Percentiles rank a stretch among this genome's conserved stretches.
These are phyloP conservation scores for Pythium rishiriense DNA, from an alignment of 352 stramenopile genomes.

Conservation along the genomic window DNA sequence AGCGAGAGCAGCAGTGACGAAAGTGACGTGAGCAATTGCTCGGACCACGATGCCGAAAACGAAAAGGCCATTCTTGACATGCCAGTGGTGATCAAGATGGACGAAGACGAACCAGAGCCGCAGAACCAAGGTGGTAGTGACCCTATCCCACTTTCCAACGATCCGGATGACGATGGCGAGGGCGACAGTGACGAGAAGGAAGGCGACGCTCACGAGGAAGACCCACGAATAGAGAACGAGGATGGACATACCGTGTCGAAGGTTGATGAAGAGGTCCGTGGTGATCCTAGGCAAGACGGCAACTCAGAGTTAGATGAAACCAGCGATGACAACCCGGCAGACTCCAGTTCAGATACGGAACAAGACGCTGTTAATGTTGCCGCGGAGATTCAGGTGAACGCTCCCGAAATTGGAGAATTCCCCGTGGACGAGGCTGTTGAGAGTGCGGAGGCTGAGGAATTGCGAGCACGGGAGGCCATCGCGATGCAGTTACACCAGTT, in stretches of 20 bases:
- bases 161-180: neutral
- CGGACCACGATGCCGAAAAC: constrained; percentile 52
- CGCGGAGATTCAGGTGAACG: neutral
- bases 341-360: neutral
- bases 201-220: neutral
- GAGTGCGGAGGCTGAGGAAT: neutral
- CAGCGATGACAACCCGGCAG: neutral
- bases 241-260: neutral
- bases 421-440: neutral
- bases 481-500: constrained; percentile 39
- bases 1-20: constrained; percentile 41
- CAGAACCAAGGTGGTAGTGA: neutral
- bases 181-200: neutral
- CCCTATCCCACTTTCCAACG: neutral
- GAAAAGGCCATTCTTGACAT: constrained; percentile 59
- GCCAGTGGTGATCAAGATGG: constrained; percentile 25
- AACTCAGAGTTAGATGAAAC: neutral
- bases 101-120: neutral
- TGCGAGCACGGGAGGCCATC: constrained; percentile 27
- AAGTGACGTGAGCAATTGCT: constrained; percentile 75
- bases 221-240: constrained; percentile 6
- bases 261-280: neutral
- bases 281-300: neutral
- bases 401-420: neutral
- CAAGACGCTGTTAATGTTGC: neutral